phyloP scores from a whole-genome alignment of 257 asterid species.

The Solanum infundibuliforme region DNA sequence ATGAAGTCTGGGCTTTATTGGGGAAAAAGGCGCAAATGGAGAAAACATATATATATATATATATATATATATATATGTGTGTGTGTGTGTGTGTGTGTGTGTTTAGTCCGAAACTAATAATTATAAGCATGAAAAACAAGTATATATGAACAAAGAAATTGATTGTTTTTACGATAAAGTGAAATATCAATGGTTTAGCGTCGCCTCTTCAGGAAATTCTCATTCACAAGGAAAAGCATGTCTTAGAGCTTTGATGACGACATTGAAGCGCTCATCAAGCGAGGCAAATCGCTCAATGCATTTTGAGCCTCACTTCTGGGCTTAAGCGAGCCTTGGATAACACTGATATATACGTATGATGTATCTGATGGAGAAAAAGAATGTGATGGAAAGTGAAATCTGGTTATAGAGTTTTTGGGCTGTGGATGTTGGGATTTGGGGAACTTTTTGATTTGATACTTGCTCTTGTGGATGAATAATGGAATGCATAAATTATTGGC shows the following conservation, averaged over 20 bases:
- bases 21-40: neutral
- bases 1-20: neutral
- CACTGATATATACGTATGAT: neutral
- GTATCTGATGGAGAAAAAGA: neutral
- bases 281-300: neutral
- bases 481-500: constrained; percentile 4
- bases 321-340: neutral
- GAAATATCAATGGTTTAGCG: neutral
- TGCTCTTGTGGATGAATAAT: constrained; percentile 5
- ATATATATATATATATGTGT: too few species aligned
- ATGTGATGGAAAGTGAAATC: neutral
- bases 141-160: neutral
- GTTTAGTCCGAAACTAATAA: neutral
- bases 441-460: neutral
- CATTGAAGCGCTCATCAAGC: neutral
- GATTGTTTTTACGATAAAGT: neutral
- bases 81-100: too few species aligned
- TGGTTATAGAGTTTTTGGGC: neutral
- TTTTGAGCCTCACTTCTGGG: neutral
- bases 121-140: neutral
- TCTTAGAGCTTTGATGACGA: neutral
- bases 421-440: neutral
- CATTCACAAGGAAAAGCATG: neutral
- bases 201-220: neutral
- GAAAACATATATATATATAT: too few species aligned